Evolutionary conservation across 2,329 filamentous ascomycete genomes (phyloP), one percentile per base, ranked within the genome.

Genomic region (Pseudocercospora pini-densiflorae): DNA sequence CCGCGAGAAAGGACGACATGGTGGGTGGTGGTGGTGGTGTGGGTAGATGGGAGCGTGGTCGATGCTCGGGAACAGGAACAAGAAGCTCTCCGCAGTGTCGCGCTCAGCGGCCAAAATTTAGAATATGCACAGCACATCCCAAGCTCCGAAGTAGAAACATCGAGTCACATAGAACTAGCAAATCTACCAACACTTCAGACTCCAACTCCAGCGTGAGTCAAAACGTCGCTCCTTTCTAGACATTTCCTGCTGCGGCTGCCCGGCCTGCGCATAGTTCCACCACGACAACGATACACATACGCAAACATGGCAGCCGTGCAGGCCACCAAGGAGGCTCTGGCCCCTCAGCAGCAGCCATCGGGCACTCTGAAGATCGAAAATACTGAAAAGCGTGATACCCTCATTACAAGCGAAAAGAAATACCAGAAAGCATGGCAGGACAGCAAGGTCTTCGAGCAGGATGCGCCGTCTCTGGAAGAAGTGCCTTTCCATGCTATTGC

Each of bases 351-450:
- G 71, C 81, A 81, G 74, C 81, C 85, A 55, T 85, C 86, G 73
- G 88, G 88, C 70, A 90, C 87, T 47, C 79, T 90, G 69, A 89
- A 90, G 76, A 85, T 90, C 70, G 88, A 90, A 80, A 74, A 92
- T 87, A 97, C 93, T 45, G 92, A 96, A 75, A 97, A 97, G 82
- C 86, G 93, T 78, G 93, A 97, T 76, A 87, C 89, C 59, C 84
- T 97, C 72, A 90, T 95, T 73, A 88, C 88, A 33, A 87, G 90
- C 75, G 94, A 98, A 83, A 96, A 95, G 83, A 93, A 93, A 78
- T 97, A 97, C 81, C 94, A 98, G 82, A 83, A 89, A 77, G 85
- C 90, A 87, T 97, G 93, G 93, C 87, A 90, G 76, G 85, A 92
- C 66, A 84, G 88, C 73, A 86, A 86, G 70, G 83, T 97, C 73